Conservation (phyloP, 2,329 filamentous ascomycete species). For the Hymenoscyphus albidus region DNA sequence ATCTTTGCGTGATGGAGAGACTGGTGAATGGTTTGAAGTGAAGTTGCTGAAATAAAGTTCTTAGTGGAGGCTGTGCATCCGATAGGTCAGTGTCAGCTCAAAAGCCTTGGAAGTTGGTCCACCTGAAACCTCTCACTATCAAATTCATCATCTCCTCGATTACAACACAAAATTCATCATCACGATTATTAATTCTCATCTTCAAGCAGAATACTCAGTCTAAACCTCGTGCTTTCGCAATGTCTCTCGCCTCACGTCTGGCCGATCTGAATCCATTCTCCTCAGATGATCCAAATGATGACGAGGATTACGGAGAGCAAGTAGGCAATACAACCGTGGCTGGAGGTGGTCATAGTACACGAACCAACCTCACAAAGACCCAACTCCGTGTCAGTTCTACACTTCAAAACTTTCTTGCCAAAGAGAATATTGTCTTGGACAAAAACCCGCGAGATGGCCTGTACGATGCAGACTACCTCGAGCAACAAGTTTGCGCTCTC, state of each 20-base stretch:
- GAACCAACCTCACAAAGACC: slow-evolving; percentile 45
- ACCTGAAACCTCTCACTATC: too few relatives aligned
- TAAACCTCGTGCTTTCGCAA: not conserved
- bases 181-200: not conserved
- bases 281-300: slow-evolving; percentile 2
- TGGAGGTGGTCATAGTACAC: slow-evolving; percentile 24
- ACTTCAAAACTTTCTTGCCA: slow-evolving; percentile 51
- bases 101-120: too few relatives aligned
- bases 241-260: slow-evolving; percentile 4
- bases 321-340: slow-evolving; percentile 12
- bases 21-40: too few relatives aligned
- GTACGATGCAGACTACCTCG: not conserved
- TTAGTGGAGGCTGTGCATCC: too few relatives aligned
- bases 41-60: too few relatives aligned
- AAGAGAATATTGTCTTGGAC: slow-evolving; percentile 45
- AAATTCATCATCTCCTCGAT: too few relatives aligned
- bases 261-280: slow-evolving; percentile 9
- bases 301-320: slow-evolving; percentile 11
- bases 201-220: not conserved
- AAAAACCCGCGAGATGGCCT: not conserved
- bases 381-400: slow-evolving; percentile 57
- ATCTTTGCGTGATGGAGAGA: too few relatives aligned
- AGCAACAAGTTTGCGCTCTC: not conserved
- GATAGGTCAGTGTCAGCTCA: too few relatives aligned
- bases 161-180: not conserved